Evolutionary conservation across 139 green algal species (phyloP), one percentile per base, ranked within the genome.

Genomic region (Coelastrella sp.): DNA sequence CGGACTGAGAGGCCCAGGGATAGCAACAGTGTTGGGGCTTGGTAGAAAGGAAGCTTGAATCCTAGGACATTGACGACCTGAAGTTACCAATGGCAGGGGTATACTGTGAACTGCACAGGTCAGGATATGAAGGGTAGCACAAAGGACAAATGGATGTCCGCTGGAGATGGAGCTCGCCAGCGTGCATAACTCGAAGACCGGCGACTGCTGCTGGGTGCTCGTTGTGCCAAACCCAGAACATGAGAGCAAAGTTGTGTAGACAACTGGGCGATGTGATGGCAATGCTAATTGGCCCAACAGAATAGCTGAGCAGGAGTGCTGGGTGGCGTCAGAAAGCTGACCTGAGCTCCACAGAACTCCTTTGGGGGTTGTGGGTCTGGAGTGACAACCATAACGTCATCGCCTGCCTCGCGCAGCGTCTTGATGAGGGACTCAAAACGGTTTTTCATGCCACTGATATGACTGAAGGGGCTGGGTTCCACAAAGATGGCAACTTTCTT

Each of bases 391-490:
- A 96, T 91, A 61, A 99, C 97, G 23, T 99, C 97, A 87, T 97
- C 95, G 17, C 97, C 97, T 22, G 92, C 87, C n/a, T 98, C 94
- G 11, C 92, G 73, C 74, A 99, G 91, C 74, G 94, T 95, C 60
- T 94, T 94, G 85, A 99, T 99, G 22, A 99, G 93, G 58, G 96
- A 97, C 20, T 95, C 92, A 90, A 99, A 99, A 0, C 97, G 94
- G 92, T 99, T 99, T 92, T 99, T 98, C 94, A 98, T 98, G 75
- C 97, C 97, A 66, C 81, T 94, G 3, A 98, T 93, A 76, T 98
- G 95, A 60, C 89, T 96, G 93, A 97, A 98, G 0, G 96, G 96
- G 54, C 88, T 95, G 32, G 96, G 96, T 93, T 98, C 96, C 4
- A 98, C 96, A 60, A 98, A 97, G 16, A 98, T 94, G 56, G 94